Evolutionary conservation across 176 grass and related monocot genomes (phyloP).

Genomic region (Triticum turgidum): DNA sequence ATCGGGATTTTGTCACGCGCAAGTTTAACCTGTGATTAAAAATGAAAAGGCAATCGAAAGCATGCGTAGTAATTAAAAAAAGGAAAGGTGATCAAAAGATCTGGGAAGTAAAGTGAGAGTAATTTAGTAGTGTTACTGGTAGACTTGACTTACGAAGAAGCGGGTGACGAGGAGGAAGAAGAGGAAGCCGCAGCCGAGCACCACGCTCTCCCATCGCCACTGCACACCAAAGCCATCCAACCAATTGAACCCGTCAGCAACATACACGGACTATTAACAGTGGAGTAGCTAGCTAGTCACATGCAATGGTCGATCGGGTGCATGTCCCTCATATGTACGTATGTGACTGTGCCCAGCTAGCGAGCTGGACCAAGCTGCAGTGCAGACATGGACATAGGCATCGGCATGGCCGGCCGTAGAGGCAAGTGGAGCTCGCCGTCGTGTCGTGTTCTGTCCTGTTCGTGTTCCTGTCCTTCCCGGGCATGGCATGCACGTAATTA

Average conservation of each 20-base stretch:
- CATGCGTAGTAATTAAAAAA: too few species aligned
- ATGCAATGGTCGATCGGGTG: not conserved
- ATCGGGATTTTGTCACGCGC: not conserved
- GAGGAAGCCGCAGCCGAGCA: conserved; percentile 84
- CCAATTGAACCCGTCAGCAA: too few species aligned
- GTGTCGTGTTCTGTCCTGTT: not conserved
- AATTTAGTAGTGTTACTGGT: not conserved
- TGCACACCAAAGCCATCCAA: conserved; percentile 23
- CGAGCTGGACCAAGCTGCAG: not conserved
- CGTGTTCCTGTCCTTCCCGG: not conserved
- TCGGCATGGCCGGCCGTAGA: not conserved
- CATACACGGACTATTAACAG: too few species aligned
- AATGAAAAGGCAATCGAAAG: too few species aligned
- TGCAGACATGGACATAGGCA: not conserved
- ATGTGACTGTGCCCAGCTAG: not conserved
- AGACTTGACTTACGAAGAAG: conserved; percentile 64
- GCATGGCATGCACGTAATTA: not conserved
- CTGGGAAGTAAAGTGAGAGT: not conserved
- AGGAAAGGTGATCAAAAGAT: not conserved
- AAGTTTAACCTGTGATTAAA: not conserved
- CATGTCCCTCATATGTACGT: not conserved
- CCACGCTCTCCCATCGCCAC: conserved; percentile 93
- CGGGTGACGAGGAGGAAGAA: conserved; percentile 91
- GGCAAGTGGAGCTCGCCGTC: not conserved
- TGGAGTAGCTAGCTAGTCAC: not conserved